Base-by-base conservation (phyloP, 2,329 filamentous ascomycete species). In the Colletotrichum liaoningense region DNA sequence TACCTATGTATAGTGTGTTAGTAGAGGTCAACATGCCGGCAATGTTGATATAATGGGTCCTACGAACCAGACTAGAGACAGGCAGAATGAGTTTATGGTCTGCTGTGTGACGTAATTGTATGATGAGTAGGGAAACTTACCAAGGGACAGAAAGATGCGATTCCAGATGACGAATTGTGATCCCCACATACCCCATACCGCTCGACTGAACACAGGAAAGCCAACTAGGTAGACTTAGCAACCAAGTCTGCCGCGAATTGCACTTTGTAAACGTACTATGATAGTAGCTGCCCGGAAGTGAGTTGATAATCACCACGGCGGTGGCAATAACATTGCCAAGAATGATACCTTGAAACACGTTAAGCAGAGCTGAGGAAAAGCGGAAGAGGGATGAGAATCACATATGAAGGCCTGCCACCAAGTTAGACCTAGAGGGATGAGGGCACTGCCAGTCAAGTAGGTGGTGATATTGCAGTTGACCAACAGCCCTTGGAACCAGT, bases 381-480 rank as follows among this genome's bases (percentile, higher is more conserved):
- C 42, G 0, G 7, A 7, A 5, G 19, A 22, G 46, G 2, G 46
- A 4, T 19, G 5, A 26, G 5, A 30, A 77, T 4, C 75, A 84
- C 81, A 79, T n/a, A 85, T 84, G 60, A 84, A 79, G 28, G 83
- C 82, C 70, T 85, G 83, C 83, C 83, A 85, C 81, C 82, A 85
- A 2, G 79, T 83, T 22, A 85, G 78, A 3, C 83, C 83, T 14
- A 84, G 69, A 1, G 83, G 81, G 59, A 85, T 84, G 24, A 85
- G 79, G n/a, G 83, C 81, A 56, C 83, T 84, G 42, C 83, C 83
- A 0, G 82, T 83, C 22, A 85, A 77, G 66, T 82, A 85, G 1
- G 82, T 84, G 1, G 83, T 79, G 72, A 85, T 85, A 72, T 83
- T 85, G 71, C 81, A 85, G 72, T 87, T 87, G 75, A 86, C 83